phyloP scores from a whole-genome alignment of 805 yeast species.

The Monosporozyma siamensis region DNA sequence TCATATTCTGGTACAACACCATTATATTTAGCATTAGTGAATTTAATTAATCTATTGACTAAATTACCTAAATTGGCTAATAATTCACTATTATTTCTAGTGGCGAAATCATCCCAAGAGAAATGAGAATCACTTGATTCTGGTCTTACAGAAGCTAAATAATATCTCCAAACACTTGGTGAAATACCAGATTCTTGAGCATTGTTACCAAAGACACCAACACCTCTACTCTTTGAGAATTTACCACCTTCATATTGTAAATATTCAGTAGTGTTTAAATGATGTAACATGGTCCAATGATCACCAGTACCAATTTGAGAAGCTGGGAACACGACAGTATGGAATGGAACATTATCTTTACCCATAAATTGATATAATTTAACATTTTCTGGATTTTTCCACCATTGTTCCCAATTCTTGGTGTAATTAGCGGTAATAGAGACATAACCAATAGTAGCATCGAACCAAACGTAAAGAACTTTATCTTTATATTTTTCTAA shows the following conservation, averaged over 20 bases:
- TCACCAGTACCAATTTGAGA: constrained; percentile 82
- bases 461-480: constrained; percentile 97
- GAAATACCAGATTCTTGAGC: constrained; percentile 89
- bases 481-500: constrained; percentile 75
- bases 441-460: constrained; percentile 93
- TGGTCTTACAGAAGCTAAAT: constrained; percentile 85
- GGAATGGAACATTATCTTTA: constrained; percentile 98
- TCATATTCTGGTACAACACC: constrained; percentile 75
- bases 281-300: constrained; percentile 84
- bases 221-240: constrained; percentile 94
- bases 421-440: constrained; percentile 94
- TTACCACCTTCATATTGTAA: constrained; percentile 97
- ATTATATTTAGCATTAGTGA: constrained; percentile 80
- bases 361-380: constrained; percentile 96
- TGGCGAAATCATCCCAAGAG: constrained; percentile 93
- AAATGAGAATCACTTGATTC: constrained; percentile 94
- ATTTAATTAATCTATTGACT: constrained; percentile 88
- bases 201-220: constrained; percentile 97
- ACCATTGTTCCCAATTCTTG: constrained; percentile 77
- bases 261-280: constrained; percentile 90
- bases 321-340: constrained; percentile 95
- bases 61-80: constrained; percentile 95
- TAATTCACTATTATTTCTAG: constrained; percentile 87
- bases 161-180: constrained; percentile 96
- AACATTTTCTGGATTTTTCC: constrained; percentile 89